phyloP scores from a whole-genome alignment of 495 filamentous ascomycete genomes.

The Lindgomyces ingoldianus region DNA sequence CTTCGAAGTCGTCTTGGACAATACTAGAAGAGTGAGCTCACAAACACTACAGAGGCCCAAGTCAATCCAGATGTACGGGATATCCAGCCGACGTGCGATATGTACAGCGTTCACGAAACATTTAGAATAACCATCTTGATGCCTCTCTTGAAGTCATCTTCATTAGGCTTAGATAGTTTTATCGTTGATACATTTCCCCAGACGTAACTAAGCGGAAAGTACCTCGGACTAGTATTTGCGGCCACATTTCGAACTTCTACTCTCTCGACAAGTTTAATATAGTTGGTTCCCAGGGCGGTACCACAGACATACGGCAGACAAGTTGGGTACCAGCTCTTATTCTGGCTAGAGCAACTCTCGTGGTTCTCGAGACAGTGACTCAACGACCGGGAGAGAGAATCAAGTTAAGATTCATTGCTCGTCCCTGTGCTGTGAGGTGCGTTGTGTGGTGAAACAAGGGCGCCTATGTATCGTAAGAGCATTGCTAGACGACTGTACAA shows the following conservation, averaged over 20 bases:
- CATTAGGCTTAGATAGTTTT: neutral
- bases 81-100: neutral
- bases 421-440: too few species aligned
- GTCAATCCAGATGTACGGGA: neutral
- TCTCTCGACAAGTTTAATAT: neutral
- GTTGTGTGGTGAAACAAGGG: too few species aligned
- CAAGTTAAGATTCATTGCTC: neutral
- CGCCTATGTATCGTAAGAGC: too few species aligned
- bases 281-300: neutral
- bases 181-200: neutral
- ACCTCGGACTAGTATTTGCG: neutral
- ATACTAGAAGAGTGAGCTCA: neutral
- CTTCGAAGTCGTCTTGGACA: neutral
- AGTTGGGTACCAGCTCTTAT: neutral
- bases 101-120: neutral
- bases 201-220: neutral
- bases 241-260: neutral
- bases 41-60: neutral
- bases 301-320: neutral
- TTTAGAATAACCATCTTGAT: neutral
- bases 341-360: neutral
- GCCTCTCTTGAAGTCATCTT: neutral
- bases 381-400: neutral
- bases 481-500: too few species aligned
- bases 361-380: neutral